Evolutionary conservation across 1,284 basidiomycete species (phyloP).

Genomic region (Blastosporella zonata): DNA sequence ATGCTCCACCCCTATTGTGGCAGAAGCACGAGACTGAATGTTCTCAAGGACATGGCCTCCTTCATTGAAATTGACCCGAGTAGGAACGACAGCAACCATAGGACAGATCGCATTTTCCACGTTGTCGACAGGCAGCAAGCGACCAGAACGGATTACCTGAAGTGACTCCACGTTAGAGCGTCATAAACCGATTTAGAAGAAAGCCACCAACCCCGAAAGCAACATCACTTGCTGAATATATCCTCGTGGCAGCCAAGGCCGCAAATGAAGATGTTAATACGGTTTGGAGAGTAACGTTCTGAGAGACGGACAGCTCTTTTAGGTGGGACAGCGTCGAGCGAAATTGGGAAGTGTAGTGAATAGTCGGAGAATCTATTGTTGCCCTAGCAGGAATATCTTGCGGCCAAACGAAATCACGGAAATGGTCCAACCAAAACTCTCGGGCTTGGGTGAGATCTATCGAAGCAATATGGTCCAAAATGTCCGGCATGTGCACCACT

Average conservation of each 20-base stretch:
- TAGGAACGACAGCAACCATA: conserved; percentile 42
- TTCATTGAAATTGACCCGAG: conserved; percentile 32
- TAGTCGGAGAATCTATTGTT: background rate
- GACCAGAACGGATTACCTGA: conserved; percentile 47
- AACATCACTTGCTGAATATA: conserved; percentile 35
- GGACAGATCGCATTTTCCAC: conserved; percentile 39
- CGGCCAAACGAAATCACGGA: conserved; percentile 35
- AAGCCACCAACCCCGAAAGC: conserved; percentile 41
- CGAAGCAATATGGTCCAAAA: conserved; percentile 33
- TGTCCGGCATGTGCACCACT: conserved; percentile 23
- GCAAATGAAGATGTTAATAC: conserved; percentile 42
- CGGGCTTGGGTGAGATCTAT: conserved; percentile 29
- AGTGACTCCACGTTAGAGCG: conserved; percentile 5
- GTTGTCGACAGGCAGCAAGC: conserved; percentile 39
- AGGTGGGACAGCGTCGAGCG: conserved; percentile 27
- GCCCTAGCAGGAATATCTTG: conserved; percentile 8
- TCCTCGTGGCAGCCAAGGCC: conserved; percentile 24
- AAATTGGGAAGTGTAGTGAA: conserved; percentile 21
- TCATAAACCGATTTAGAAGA: background rate
- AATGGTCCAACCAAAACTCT: conserved; percentile 36
- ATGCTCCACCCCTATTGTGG: conserved; percentile 40
- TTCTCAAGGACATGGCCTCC: conserved; percentile 27
- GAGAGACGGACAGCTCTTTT: conserved; percentile 30
- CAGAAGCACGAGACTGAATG: conserved; percentile 39
- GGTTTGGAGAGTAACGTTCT: conserved; percentile 44